Conservation (phyloP, 352 stramenopile genomes). For the Saprolegnia parasitica region DNA sequence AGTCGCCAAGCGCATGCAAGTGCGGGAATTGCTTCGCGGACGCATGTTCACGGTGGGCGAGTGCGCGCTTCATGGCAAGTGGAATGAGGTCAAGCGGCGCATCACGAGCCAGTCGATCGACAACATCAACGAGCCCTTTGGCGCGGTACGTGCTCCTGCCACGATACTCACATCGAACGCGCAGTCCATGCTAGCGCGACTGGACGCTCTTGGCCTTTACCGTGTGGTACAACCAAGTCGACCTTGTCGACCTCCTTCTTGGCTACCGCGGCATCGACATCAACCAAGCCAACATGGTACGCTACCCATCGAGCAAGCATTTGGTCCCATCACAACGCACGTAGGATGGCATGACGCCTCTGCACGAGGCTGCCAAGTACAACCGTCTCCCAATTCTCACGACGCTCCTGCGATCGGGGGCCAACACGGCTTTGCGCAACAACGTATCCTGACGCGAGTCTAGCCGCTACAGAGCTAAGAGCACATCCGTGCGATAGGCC, state of each 20-base stretch:
- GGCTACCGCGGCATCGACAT: constrained; percentile 14
- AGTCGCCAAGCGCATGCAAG: constrained; percentile 12
- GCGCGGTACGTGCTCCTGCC: constrained; percentile 3
- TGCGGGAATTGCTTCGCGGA: constrained; percentile 6
- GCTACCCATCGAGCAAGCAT: not conserved
- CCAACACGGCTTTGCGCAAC: constrained; percentile 13
- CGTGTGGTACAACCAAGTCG: constrained; percentile 16
- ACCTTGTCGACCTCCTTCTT: constrained; percentile 9
- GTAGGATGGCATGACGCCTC: constrained; percentile 17
- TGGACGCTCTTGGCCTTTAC: constrained; percentile 19
- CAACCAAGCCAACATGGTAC: constrained; percentile 16
- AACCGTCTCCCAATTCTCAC: not conserved
- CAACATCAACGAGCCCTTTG: constrained; percentile 23
- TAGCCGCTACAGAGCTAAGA: not conserved
- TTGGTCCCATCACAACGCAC: too few relatives aligned
- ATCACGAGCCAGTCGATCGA: not conserved
- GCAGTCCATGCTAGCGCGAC: not conserved
- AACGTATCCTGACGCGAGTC: not conserved
- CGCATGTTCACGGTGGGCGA: constrained; percentile 18
- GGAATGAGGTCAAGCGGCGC: constrained; percentile 22
- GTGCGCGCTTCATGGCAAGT: constrained; percentile 6
- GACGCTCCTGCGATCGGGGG: not conserved
- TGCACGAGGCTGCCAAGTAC: constrained; percentile 15
- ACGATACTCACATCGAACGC: not conserved
- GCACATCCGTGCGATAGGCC: not conserved